These are phyloP conservation scores for Apocynum venetum DNA, from an alignment of 257 asterid genomes.

Conservation along the genomic window DNA sequence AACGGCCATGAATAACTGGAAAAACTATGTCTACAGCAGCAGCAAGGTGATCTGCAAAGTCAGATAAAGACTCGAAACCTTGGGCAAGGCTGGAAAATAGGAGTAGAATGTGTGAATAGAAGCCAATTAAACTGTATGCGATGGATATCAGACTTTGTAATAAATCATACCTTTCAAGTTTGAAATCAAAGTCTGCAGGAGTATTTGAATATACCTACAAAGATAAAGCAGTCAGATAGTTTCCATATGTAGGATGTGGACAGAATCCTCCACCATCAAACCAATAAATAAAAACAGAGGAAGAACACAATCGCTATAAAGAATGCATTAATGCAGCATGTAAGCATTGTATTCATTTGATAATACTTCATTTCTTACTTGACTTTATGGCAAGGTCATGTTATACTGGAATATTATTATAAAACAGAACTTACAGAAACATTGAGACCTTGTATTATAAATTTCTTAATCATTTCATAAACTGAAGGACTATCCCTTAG, in stretches of 20 bases:
- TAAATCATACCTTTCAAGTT: slow-evolving; percentile 61
- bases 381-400: neutral
- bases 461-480: neutral
- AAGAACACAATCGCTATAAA: neutral
- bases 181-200: slow-evolving; percentile 88
- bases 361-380: neutral
- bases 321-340: neutral
- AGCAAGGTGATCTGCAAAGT: slow-evolving; percentile 65
- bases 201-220: slow-evolving; percentile 70
- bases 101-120: slow-evolving; percentile 8
- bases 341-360: neutral
- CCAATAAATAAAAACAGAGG: neutral
- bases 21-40: slow-evolving; percentile 75
- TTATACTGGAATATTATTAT: neutral
- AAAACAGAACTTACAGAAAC: neutral
- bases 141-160: slow-evolving; percentile 5
- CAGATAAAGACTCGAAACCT: slow-evolving; percentile 61
- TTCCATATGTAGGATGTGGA: neutral
- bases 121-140: neutral
- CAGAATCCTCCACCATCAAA: neutral
- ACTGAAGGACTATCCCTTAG: neutral
- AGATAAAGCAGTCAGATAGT: slow-evolving; percentile 20
- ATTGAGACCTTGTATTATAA: neutral
- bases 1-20: slow-evolving; percentile 92
- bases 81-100: slow-evolving; percentile 71